phyloP scores from a whole-genome alignment of 2,329 filamentous ascomycete genomes.

The Neophaeococcomyces mojaviensis region DNA sequence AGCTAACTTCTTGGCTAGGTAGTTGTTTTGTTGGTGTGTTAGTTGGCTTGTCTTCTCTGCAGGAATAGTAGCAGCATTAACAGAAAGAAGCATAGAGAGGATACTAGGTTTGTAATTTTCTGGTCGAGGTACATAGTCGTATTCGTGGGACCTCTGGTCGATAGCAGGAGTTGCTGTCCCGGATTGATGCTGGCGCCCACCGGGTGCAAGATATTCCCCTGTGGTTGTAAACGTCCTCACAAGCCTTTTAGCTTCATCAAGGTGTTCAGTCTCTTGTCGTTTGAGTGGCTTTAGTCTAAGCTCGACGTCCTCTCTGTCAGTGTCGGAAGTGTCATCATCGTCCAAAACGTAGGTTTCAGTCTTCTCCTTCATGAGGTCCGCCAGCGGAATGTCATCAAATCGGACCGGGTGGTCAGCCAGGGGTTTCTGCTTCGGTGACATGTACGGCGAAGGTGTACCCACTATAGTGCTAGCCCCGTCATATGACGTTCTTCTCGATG shows the following conservation, averaged over 20 bases:
- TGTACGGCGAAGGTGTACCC: not conserved
- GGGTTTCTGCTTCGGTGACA: conserved; percentile 1
- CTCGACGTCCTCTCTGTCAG: not conserved
- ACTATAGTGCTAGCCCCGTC: not conserved
- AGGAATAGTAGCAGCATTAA: not conserved
- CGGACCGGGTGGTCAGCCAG: not conserved
- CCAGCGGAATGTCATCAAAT: not conserved
- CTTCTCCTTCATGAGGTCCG: not conserved
- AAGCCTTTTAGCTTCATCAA: not conserved
- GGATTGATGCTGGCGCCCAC: not conserved
- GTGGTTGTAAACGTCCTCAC: not conserved
- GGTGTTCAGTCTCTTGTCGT: conserved; percentile 1
- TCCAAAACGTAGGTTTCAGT: not conserved
- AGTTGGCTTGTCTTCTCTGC: not conserved
- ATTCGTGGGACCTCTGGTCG: conserved; percentile 2
- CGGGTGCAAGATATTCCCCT: not conserved
- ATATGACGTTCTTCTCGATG: not conserved
- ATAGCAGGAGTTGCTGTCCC: not conserved
- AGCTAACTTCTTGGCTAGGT: not conserved
- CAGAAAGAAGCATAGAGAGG: not conserved
- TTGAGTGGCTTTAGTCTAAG: not conserved
- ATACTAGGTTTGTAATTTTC: not conserved
- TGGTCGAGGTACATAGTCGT: not conserved
- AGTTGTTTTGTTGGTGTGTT: not conserved
- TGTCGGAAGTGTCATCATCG: not conserved